Evolutionary conservation across 371 early-diverging fungal species (phyloP).

Genomic region (Lichtheimia ornata): DNA sequence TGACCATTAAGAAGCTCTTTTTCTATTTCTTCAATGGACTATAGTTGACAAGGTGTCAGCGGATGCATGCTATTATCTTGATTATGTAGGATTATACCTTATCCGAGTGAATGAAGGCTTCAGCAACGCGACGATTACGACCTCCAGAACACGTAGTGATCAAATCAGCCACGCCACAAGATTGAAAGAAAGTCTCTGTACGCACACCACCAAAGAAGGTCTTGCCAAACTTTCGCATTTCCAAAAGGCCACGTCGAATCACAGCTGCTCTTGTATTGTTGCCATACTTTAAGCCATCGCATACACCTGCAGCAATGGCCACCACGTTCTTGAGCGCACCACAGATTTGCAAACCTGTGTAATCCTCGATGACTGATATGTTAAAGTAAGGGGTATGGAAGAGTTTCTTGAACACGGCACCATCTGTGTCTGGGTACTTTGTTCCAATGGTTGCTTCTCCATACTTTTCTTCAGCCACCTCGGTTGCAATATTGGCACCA

Average conservation of each 20-base stretch:
- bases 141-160: constrained; percentile 95
- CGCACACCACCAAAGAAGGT: constrained; percentile 78
- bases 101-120: constrained; percentile 80
- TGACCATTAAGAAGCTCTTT: constrained; percentile 90
- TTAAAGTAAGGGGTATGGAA: constrained; percentile 72
- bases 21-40: constrained; percentile 85
- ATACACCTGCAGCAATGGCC: constrained; percentile 95
- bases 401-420: constrained; percentile 69
- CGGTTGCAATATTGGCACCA: constrained; percentile 97
- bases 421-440: constrained; percentile 56
- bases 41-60: not conserved
- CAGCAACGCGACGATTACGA: constrained; percentile 88
- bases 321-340: constrained; percentile 99
- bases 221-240: constrained; percentile 93
- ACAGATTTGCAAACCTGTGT: constrained; percentile 92
- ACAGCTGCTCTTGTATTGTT: constrained; percentile 97
- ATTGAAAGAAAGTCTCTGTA: constrained; percentile 84
- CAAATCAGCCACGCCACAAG: constrained; percentile 87
- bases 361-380: constrained; percentile 81
- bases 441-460: constrained; percentile 94
- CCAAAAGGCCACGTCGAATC: constrained; percentile 94
- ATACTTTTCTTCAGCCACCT: constrained; percentile 89
- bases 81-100: constrained; percentile 40
- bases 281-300: constrained; percentile 78
- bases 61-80: not conserved